Evolutionary conservation across 306 rosid genomes (phyloP), one percentile per base, ranked within the genome.

Genomic region (Senna siamea): DNA sequence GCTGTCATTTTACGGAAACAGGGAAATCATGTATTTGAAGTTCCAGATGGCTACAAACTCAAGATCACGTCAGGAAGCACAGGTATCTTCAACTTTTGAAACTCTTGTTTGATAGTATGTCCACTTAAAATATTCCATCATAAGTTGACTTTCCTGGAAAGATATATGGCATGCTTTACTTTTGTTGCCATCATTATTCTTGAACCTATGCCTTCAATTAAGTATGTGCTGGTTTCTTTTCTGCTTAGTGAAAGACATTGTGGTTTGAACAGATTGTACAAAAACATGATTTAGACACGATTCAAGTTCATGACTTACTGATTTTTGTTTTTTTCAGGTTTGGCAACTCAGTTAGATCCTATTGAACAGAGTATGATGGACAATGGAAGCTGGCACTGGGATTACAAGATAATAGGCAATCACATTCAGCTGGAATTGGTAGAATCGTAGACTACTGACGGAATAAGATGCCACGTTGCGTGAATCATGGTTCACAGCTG

Each of bases 331-430:
- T 32, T 62, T 60, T 57, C 90, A 94, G 97, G 92, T 81, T 76
- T 84, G 22, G 81, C 75, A 8, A 80, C 79, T 76, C 78, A 73
- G 46, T 79, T 87, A 69, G 83, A 81, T 61, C 94, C 88, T 3
- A 87, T 91, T 76, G 91, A 79, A 57, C 82, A 56, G 71, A 76
- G 70, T 60, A 79, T 67, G 89, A 83, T 78, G 88, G 93, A 88
- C 26, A 81, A 78, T 71, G 97, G 97, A 84, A 94, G 92, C 83
- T 94, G 98, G 98, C 81, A 32, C 72, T 89, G 97, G 98, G 72
- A 87, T 72, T 94, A 92, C 90, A 84, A 79, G 84, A 75, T 81
- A 75, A 78, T 80, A 61, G 96, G 86, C 65, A 65, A 86, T 30
- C 89, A 87, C 84, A 83, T 94, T 82, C 80, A 78, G 35, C 85